phyloP scores from a whole-genome alignment of 2,329 filamentous ascomycete species.

The Fusarium kyushuense region DNA sequence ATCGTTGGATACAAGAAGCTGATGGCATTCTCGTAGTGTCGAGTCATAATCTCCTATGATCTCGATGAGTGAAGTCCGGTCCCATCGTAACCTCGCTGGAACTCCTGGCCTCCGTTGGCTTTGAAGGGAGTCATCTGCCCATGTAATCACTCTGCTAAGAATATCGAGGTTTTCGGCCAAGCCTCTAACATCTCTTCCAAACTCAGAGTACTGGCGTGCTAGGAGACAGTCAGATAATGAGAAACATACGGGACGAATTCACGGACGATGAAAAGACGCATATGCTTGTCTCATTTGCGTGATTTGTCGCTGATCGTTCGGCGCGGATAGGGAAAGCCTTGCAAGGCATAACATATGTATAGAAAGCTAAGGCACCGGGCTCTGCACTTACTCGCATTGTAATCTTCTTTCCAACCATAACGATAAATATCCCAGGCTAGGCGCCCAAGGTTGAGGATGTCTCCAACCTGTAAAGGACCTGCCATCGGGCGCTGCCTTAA shows the following conservation, averaged over 20 bases:
- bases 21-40: conserved; percentile 51
- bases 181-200: conserved; percentile 49
- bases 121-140: conserved; percentile 47
- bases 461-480: conserved; percentile 48
- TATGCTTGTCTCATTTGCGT: conserved; percentile 2
- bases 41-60: conserved; percentile 51
- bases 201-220: conserved; percentile 52
- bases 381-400: conserved; percentile 51
- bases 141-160: conserved; percentile 47
- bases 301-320: conserved; percentile 1
- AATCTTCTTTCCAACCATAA: conserved; percentile 51
- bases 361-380: neutral
- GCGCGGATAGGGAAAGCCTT: conserved; percentile 29
- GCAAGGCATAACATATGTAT: conserved; percentile 22
- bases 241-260: neutral
- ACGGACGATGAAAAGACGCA: neutral
- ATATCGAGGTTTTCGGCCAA: conserved; percentile 51
- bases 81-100: conserved; percentile 42
- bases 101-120: conserved; percentile 42
- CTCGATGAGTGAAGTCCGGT: conserved; percentile 39
- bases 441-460: conserved; percentile 50
- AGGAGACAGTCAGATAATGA: conserved; percentile 11
- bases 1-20: conserved; percentile 48
- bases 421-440: conserved; percentile 52
- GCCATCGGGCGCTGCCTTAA: conserved; percentile 38